phyloP scores from a whole-genome alignment of 2,329 filamentous ascomycete genomes.

The Aspergillus cejpii region DNA sequence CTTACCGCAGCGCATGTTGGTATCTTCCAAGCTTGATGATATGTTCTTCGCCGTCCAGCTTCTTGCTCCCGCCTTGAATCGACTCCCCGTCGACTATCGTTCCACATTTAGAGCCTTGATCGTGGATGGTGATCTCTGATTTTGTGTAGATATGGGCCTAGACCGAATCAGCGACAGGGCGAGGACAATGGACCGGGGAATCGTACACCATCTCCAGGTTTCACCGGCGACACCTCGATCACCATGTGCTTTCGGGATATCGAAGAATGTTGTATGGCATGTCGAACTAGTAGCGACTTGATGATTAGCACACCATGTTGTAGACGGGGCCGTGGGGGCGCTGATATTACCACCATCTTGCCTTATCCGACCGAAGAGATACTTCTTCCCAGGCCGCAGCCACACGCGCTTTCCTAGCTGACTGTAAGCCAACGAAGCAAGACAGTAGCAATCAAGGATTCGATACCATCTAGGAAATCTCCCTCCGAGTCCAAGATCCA shows the following conservation, averaged over 20 bases:
- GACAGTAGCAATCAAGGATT: conserved; percentile 41
- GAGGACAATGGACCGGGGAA: background rate
- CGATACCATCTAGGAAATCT: conserved; percentile 42
- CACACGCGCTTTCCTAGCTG: conserved; percentile 63
- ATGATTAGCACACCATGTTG: background rate
- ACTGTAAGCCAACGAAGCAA: conserved; percentile 7
- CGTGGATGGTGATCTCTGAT: conserved; percentile 66
- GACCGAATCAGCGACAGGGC: conserved; percentile 8
- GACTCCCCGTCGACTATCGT: conserved; percentile 68
- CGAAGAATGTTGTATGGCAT: conserved; percentile 68
- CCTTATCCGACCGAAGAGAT: conserved; percentile 75
- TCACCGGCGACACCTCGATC: conserved; percentile 62
- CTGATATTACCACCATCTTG: conserved; percentile 49
- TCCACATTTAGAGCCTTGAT: conserved; percentile 77
- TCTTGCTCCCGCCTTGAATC: conserved; percentile 56
- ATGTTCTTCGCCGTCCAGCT: conserved; percentile 54
- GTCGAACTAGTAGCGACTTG: conserved; percentile 48
- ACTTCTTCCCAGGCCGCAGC: conserved; percentile 77
- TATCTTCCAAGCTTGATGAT: conserved; percentile 67
- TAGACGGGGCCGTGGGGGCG: conserved; percentile 1
- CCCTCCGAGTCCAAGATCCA: conserved; percentile 56
- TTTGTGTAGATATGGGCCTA: conserved; percentile 58
- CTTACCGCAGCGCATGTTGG: conserved; percentile 46
- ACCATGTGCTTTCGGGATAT: conserved; percentile 86
- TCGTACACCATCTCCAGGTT: conserved; percentile 60